Percentiles rank a stretch among this genome's conserved stretches.
Evolutionary conservation across 2,329 filamentous ascomycete genomes (phyloP).

Genomic region (Colletotrichum endophyticum): DNA sequence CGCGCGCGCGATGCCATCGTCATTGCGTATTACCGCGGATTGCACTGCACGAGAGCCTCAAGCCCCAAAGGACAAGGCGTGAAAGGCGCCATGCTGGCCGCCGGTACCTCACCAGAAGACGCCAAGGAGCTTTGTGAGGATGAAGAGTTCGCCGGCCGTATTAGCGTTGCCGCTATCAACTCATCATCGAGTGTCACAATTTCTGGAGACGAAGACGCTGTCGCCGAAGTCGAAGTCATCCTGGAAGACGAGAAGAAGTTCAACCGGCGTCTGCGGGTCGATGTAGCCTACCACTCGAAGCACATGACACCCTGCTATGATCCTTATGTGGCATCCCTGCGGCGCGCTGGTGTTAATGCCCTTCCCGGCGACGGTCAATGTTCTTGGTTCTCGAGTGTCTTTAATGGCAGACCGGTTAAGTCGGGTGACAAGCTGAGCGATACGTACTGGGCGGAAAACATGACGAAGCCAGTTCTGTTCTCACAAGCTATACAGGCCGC

Average conservation of each 20-base stretch:
- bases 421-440: slow-evolving; percentile 37
- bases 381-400: neutral
- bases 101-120: slow-evolving; percentile 22
- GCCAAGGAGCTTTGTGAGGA: neutral
- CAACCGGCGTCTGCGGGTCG: slow-evolving; percentile 24
- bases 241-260: slow-evolving; percentile 24
- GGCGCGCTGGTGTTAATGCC: slow-evolving; percentile 1
- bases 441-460: slow-evolving; percentile 32
- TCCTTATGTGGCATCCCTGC: neutral
- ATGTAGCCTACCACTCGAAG: slow-evolving; percentile 34
- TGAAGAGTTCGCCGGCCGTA: slow-evolving; percentile 17
- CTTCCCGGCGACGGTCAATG: slow-evolving; percentile 25
- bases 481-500: slow-evolving; percentile 9
- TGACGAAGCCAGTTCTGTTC: slow-evolving; percentile 32
- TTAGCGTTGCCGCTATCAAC: slow-evolving; percentile 28
- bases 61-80: neutral
- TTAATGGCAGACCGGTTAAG: slow-evolving; percentile 11
- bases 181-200: slow-evolving; percentile 26
- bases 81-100: slow-evolving; percentile 29
- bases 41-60: neutral
- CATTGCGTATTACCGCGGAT: slow-evolving; percentile 28
- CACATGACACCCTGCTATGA: slow-evolving; percentile 23
- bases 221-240: slow-evolving; percentile 25
- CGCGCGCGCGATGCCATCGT: slow-evolving; percentile 25
- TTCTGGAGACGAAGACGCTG: slow-evolving; percentile 31